These are phyloP conservation scores for Fistulifera solaris DNA, from an alignment of 108 stramenopile genomes.

Conservation along the genomic window DNA sequence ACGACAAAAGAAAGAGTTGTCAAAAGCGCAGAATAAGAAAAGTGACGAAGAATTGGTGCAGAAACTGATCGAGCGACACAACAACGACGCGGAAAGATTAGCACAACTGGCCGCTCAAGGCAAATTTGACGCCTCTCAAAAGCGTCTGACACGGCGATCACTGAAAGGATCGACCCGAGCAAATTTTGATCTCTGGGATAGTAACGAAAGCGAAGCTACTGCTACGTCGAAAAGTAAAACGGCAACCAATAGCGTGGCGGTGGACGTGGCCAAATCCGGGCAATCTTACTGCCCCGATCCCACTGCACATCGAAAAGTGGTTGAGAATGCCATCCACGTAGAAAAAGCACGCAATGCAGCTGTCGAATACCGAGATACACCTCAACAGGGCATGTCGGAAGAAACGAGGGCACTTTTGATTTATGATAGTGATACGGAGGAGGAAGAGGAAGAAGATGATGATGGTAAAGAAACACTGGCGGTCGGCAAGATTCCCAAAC, in stretches of 20 bases:
- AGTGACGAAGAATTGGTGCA: conserved; percentile 37
- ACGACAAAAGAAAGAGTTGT: conserved; percentile 11
- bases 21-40: conserved; percentile 12
- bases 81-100: conserved; percentile 18
- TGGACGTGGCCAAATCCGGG: conserved; percentile 64
- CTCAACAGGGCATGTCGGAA: conserved; percentile 54
- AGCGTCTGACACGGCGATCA: not conserved
- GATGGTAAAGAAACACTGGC: conserved; percentile 2
- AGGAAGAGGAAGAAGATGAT: conserved; percentile 19
- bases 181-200: conserved; percentile 70
- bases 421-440: conserved; percentile 35
- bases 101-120: conserved; percentile 18
- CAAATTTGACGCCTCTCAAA: not conserved
- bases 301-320: conserved; percentile 52
- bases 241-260: conserved; percentile 32
- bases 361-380: conserved; percentile 34
- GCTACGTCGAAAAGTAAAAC: conserved; percentile 14
- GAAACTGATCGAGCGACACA: conserved; percentile 22
- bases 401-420: conserved; percentile 56
- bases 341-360: conserved; percentile 68
- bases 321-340: conserved; percentile 57
- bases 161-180: conserved; percentile 11
- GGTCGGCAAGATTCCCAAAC: conserved; percentile 23
- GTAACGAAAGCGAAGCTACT: conserved; percentile 11
- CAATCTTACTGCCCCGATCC: conserved; percentile 79